Base-by-base conservation (phyloP, 2,329 filamentous ascomycete species). In the Fonsecaea pedrosoi region DNA sequence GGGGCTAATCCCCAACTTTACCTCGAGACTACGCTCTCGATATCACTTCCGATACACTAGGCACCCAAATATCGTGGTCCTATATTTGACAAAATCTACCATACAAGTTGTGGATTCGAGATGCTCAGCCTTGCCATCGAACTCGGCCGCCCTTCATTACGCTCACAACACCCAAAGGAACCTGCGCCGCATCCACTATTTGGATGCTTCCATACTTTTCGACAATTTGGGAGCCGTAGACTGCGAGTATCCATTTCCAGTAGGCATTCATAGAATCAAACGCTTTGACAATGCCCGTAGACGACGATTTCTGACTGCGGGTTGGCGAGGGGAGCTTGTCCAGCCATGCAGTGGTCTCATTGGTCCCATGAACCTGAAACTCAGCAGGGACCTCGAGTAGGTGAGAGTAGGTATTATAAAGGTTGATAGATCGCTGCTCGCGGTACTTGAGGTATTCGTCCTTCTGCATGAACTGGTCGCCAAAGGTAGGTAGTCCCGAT, bases 141-240 rank as follows among this genome's bases (percentile, higher is more conserved):
- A 81, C 76, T 55, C 76, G 77, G 1, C 77, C 78, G 65, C 79
- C 74, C 68, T 77, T 77, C 70, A 81, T 69, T 2, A 80, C 78
- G 71, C 79, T 78, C 15, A 81, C 74, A 9, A 82, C 79, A 10
- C 80, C 80, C 54, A 82, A 64, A 1, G 80, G 80, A 72, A 82
- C 77, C 40, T 78, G 78, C 59, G 77, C 77, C 12, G 75, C 70
- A 61, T 79, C 78, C 10, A 81, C 79, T 12, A 79, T 78, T 4
- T 77, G 76, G 58, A 82, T 54, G 62, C 76, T 73, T 18, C 79
- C 79, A 70, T 80, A 82, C 25, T 73, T 77, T 34, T 73, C 71
- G 34, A 80, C 74, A 75, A 82, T 80, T 54, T 79, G 79, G 9
- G 69, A 70, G 45, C 77, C 74, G 60, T 82, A 81, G 54, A 81